A percentile compares a stretch with the other conserved stretches of the same genome.
phyloP scores from a whole-genome alignment of 495 filamentous ascomycete genomes.

The Haplographium delicatum region DNA sequence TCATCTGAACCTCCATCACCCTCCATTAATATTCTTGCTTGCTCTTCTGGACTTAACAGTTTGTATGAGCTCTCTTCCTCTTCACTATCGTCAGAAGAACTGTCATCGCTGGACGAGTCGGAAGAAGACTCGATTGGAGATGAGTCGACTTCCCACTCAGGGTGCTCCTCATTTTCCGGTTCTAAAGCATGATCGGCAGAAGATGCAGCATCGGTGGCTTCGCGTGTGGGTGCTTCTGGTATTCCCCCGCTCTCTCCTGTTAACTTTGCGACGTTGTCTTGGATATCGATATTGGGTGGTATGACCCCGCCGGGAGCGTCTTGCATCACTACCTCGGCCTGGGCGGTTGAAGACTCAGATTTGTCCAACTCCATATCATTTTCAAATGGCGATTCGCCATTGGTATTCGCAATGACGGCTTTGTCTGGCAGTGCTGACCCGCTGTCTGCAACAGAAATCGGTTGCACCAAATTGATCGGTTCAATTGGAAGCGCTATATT shows the following conservation, averaged over 20 bases:
- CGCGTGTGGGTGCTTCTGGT: neutral
- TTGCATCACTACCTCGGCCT: neutral
- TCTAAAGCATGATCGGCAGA: too few species aligned
- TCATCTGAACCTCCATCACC: conserved; percentile 66
- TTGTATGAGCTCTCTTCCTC: conserved; percentile 68
- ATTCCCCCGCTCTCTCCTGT: too few species aligned
- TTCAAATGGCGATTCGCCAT: too few species aligned
- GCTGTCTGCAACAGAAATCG: too few species aligned
- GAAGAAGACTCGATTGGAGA: conserved; percentile 37
- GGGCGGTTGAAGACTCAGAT: too few species aligned
- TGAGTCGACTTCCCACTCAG: conserved; percentile 59
- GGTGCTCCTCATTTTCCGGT: conserved; percentile 17
- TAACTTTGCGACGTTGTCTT: too few species aligned
- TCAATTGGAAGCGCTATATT: neutral
- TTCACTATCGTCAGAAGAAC: conserved; percentile 44
- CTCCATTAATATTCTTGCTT: conserved; percentile 75
- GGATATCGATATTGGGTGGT: too few species aligned
- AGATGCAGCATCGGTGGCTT: neutral
- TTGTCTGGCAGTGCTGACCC: too few species aligned
- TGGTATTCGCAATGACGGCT: too few species aligned
- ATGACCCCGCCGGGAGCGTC: too few species aligned
- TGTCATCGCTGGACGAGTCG: conserved; percentile 42
- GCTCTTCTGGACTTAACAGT: conserved; percentile 69
- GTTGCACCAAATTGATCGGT: neutral
- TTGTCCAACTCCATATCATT: too few species aligned